These are phyloP conservation scores for Inga leiocalycina DNA, from an alignment of 306 rosid genomes.

Conservation along the genomic window DNA sequence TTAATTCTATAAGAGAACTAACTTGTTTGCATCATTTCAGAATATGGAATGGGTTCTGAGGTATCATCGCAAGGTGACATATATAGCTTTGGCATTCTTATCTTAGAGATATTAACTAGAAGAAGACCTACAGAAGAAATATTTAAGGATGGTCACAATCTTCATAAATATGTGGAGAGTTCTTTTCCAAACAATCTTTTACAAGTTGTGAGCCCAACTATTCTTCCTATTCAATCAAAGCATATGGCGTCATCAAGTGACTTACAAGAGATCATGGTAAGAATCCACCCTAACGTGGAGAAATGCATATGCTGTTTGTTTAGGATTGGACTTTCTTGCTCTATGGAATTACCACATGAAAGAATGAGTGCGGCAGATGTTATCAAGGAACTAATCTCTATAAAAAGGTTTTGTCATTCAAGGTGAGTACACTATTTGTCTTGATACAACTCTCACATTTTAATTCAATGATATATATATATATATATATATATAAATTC, in stretches of 20 bases:
- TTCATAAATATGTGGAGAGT: too few species aligned
- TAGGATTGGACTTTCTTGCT: neutral
- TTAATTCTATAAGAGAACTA: too few species aligned
- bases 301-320: neutral
- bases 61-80: too few species aligned
- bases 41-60: too few species aligned
- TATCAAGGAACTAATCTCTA: neutral
- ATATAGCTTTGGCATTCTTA: too few species aligned
- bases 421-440: neutral
- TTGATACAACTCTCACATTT: neutral
- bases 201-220: neutral
- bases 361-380: neutral
- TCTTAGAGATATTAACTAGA: too few species aligned
- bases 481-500: too few species aligned
- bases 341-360: neutral
- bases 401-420: neutral
- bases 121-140: too few species aligned
- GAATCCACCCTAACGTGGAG: neutral
- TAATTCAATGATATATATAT: too few species aligned
- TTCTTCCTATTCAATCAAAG: neutral
- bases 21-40: too few species aligned
- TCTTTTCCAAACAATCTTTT: neutral
- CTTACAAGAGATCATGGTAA: neutral
- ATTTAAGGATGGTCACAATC: too few species aligned
- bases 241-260: neutral